Conservation (phyloP, 1,284 basidiomycete species). For the Neolentinus lepideus region DNA sequence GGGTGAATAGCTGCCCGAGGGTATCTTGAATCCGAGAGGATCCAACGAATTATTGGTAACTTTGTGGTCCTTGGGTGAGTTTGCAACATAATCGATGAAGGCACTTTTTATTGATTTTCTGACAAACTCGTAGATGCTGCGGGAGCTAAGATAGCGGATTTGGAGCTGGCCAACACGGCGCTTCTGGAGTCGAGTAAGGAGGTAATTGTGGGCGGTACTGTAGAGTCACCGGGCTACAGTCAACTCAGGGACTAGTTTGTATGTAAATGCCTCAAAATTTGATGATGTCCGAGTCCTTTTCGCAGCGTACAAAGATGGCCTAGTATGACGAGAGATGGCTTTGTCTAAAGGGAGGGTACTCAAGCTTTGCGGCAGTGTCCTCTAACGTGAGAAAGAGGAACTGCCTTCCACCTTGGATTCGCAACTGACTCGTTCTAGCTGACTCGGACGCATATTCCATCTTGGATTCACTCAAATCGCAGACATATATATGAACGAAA, state of each 20-base stretch:
- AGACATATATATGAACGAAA: no score
- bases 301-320: no score
- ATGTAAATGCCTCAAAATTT: neutral
- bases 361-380: no score
- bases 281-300: neutral
- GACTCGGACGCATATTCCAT: no score
- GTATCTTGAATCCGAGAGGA: constrained; percentile 33
- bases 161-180: constrained; percentile 21
- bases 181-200: constrained; percentile 25
- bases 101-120: neutral
- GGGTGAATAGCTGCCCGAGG: constrained; percentile 27
- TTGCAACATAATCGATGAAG: no score
- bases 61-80: constrained; percentile 32
- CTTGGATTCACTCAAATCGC: no score
- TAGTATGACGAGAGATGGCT: no score
- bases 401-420: no score
- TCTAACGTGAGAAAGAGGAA: no score
- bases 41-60: constrained; percentile 31
- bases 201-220: constrained; percentile 18
- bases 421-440: no score
- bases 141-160: constrained; percentile 28
- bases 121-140: constrained; percentile 16
- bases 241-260: constrained; percentile 16
- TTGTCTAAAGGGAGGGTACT: no score
- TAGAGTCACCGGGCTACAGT: constrained; percentile 26